Base-by-base conservation (phyloP, 75 land plant species). In the Adiantum capillusveneris region DNA sequence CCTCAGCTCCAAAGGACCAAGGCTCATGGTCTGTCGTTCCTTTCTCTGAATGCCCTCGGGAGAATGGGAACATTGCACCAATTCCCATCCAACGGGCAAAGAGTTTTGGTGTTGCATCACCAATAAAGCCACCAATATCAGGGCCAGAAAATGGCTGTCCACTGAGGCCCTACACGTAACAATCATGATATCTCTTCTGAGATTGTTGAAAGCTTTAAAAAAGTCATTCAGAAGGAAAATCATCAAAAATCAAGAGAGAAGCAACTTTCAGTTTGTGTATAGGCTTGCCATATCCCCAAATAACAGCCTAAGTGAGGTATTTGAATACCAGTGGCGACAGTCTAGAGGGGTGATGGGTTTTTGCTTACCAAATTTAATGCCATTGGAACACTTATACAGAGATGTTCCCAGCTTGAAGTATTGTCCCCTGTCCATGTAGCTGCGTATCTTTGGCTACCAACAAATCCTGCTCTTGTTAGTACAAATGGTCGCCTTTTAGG, bases 351-450 rank as follows among this genome's bases (percentile, higher is more conserved):
- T n/a, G n/a, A n/a, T 66, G 76, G 64, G 37, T 34, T n/a, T n/a
- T n/a, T n/a, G n/a, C n/a, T n/a, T 78, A 92, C 98, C 95, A 92
- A 62, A 57, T 88, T 87, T 65, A 92, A 66, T 17, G 82, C 82
- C 98, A 92, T 92, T 1, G 87, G 58, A 53, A 92, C 62, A 45
- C 87, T 85, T 87, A 88, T 88, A 60, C 81, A 84, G 22, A 88
- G 76, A 51, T 92, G 98, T 44, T 88, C 95, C 98, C 98, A 92
- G 24, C 64, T 92, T 66, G 98, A 79, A 24, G 82, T 79, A 55
- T 92, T 92, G 58, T 92, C 98, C 26, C 98, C 98, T 48, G 98
- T 92, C 98, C 98, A 92, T 52, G 98, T 92, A 0, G 98, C 98
- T 58, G 98, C 98, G 79, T 79, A 81, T 50, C 96, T 78, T 64